Conservation (phyloP, 306 rosid genomes). For the Quercus suber region DNA sequence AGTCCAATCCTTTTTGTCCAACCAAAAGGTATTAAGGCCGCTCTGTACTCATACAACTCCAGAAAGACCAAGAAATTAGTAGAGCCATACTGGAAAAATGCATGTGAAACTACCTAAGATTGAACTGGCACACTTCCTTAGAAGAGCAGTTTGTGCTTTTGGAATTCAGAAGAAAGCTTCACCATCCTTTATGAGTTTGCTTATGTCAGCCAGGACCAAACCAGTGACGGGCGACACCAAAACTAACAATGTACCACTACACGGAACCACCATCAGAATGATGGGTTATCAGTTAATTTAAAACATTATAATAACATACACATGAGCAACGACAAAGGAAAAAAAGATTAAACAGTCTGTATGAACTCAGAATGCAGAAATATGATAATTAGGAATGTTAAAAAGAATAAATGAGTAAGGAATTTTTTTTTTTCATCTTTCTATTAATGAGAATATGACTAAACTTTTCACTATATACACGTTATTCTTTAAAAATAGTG, state of each 20-base stretch:
- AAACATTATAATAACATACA: not conserved
- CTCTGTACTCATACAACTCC: not conserved
- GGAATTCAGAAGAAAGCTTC: not conserved
- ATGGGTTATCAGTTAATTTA: not conserved
- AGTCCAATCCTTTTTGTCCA: not conserved
- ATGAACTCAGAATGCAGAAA: not conserved
- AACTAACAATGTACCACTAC: not conserved
- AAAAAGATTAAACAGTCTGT: not conserved
- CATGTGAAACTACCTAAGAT: not conserved
- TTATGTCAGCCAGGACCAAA: not conserved
- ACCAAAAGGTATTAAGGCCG: not conserved
- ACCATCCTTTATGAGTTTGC: not conserved
- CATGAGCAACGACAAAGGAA: not conserved
- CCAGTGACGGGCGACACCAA: not conserved
- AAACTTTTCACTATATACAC: constrained; percentile 27
- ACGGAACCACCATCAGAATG: not conserved
- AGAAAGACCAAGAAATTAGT: not conserved
- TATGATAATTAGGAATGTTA: not conserved
- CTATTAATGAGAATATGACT: not conserved
- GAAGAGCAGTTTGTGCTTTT: not conserved
- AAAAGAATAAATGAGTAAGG: not conserved
- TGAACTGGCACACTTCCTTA: not conserved
- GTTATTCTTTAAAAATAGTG: constrained; percentile 28
- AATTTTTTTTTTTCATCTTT: not conserved
- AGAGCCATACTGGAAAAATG: not conserved